A percentile compares a stretch with the other conserved stretches of the same genome.
Conservation (phyloP, 2,329 filamentous ascomycete genomes). For the Clarireedia hainanense region DNA sequence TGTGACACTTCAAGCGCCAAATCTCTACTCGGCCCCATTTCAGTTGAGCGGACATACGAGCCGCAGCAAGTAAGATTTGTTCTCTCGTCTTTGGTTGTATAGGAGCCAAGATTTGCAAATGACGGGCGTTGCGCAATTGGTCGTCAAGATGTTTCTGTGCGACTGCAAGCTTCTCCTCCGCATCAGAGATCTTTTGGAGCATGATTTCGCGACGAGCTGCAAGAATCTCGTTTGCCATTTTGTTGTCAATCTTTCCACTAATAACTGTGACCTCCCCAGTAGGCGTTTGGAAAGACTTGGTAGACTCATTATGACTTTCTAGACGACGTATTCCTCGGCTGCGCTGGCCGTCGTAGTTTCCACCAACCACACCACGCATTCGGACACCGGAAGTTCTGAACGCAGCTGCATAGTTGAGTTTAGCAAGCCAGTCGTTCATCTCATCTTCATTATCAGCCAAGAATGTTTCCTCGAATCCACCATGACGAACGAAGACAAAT, state of each 20-base stretch:
- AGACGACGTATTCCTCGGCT: slow-evolving; percentile 64
- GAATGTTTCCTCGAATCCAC: slow-evolving; percentile 81
- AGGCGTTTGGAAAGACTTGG: slow-evolving; percentile 57
- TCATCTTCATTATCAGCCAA: slow-evolving; percentile 85
- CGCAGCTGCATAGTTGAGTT: slow-evolving; percentile 92
- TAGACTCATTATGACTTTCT: slow-evolving; percentile 41
- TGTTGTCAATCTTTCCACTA: slow-evolving; percentile 65
- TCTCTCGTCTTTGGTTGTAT: slow-evolving; percentile 88
- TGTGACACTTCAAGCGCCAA: slow-evolving; percentile 84
- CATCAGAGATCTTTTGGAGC: slow-evolving; percentile 72
- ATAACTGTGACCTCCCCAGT: slow-evolving; percentile 68
- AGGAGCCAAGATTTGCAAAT: slow-evolving; percentile 80
- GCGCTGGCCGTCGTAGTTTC: slow-evolving; percentile 75
- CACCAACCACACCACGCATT: slow-evolving; percentile 79
- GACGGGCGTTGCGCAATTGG: slow-evolving; percentile 80
- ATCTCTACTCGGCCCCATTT: slow-evolving; percentile 95
- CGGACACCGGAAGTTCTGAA: slow-evolving; percentile 87
- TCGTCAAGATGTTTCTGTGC: slow-evolving; percentile 73
- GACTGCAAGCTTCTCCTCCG: slow-evolving; percentile 67
- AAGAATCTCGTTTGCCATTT: slow-evolving; percentile 81
- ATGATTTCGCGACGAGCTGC: slow-evolving; percentile 76
- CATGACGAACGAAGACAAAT: slow-evolving; percentile 82
- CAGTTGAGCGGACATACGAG: slow-evolving; percentile 75
- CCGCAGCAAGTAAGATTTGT: slow-evolving; percentile 75
- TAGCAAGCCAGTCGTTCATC: slow-evolving; percentile 93